Conservation (phyloP, 306 rosid genomes). For the Inga laurina region DNA sequence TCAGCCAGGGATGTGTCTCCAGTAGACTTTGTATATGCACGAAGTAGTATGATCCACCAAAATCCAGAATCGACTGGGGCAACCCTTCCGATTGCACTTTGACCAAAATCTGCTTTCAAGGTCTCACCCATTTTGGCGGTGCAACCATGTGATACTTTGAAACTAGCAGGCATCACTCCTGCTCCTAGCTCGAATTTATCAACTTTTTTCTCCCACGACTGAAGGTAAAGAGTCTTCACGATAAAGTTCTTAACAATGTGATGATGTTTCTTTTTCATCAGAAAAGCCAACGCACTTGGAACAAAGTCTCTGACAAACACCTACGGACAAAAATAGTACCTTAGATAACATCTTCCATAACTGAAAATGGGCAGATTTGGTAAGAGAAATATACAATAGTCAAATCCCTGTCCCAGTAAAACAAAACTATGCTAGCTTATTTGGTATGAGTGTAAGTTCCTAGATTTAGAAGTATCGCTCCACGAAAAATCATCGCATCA, state of each 20-base stretch:
- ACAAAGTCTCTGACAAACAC: slow-evolving; percentile 95
- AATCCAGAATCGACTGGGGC: slow-evolving; percentile 99
- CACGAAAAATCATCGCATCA: neutral
- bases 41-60: slow-evolving; percentile 97
- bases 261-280: slow-evolving; percentile 84
- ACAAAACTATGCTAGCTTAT: neutral
- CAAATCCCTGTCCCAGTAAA: neutral
- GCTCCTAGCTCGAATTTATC: slow-evolving; percentile 87
- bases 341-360: slow-evolving; percentile 21
- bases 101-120: slow-evolving; percentile 89
- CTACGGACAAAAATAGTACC: slow-evolving; percentile 44
- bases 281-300: slow-evolving; percentile 86
- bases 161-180: slow-evolving; percentile 99
- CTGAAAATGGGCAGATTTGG: slow-evolving; percentile 20
- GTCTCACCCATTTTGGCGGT: slow-evolving; percentile 68
- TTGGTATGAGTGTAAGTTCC: neutral
- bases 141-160: slow-evolving; percentile 80
- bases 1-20: slow-evolving; percentile 90
- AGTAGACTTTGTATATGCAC: slow-evolving; percentile 88
- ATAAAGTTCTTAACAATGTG: slow-evolving; percentile 78
- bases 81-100: slow-evolving; percentile 97
- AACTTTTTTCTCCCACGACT: slow-evolving; percentile 92
- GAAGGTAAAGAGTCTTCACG: slow-evolving; percentile 87
- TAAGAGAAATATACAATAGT: neutral
- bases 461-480: neutral